Conservation (phyloP, 1,139 yeast species). For the Suzukiozyma palmioleophila region DNA sequence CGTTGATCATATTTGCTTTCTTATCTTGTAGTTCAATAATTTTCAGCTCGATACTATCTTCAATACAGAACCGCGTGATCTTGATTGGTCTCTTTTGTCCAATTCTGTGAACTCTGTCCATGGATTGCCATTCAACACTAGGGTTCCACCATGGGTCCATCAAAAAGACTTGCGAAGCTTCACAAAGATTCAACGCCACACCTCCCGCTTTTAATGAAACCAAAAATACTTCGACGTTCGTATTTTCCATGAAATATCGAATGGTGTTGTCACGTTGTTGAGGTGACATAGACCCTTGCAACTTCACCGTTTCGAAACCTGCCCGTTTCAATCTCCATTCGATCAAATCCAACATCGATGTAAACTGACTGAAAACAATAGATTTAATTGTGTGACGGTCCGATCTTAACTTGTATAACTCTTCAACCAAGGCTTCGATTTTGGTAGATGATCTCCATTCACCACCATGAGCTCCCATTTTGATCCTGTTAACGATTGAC, state of each 20-base stretch:
- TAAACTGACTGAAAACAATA: slow-evolving; percentile 94
- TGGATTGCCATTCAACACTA: slow-evolving; percentile 96
- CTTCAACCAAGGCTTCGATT: slow-evolving; percentile 94
- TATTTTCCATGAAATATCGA: slow-evolving; percentile 85
- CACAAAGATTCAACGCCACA: slow-evolving; percentile 92
- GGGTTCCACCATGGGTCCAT: slow-evolving; percentile 99
- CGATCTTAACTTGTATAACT: slow-evolving; percentile 78
- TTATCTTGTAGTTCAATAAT: slow-evolving; percentile 94
- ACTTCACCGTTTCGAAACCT: slow-evolving; percentile 87
- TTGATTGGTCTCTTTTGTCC: slow-evolving; percentile 96
- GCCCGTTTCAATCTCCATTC: slow-evolving; percentile 95
- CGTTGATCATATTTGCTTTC: slow-evolving; percentile 96
- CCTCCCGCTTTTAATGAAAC: slow-evolving; percentile 98
- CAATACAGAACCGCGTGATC: slow-evolving; percentile 87
- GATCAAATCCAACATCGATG: slow-evolving; percentile 91
- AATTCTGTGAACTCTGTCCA: slow-evolving; percentile 96
- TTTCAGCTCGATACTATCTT: slow-evolving; percentile 93
- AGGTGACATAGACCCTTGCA: slow-evolving; percentile 97
- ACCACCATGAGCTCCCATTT: slow-evolving; percentile 65
- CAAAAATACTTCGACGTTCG: slow-evolving; percentile 85
- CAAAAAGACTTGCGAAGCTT: slow-evolving; percentile 92
- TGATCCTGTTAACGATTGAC: slow-evolving; percentile 84
- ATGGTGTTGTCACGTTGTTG: slow-evolving; percentile 89
- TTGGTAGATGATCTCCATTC: slow-evolving; percentile 92
- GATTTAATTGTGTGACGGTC: slow-evolving; percentile 88